Conservation (phyloP, 2,329 filamentous ascomycete species). For the Lizonia empirigonia region DNA sequence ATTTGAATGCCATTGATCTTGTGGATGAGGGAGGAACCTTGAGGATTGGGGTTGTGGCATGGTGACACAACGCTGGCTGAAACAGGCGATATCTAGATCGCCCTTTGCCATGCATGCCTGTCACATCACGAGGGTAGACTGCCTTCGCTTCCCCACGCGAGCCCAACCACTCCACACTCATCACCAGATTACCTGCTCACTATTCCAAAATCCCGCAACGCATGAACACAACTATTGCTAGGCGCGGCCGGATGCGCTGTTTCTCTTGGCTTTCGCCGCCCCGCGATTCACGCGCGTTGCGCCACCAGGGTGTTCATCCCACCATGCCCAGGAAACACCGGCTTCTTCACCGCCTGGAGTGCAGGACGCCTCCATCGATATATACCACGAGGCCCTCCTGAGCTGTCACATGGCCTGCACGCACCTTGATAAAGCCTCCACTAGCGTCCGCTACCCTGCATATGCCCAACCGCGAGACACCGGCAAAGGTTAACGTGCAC, state of each 20-base stretch:
- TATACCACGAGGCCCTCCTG: conserved; percentile 9
- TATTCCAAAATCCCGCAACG: neutral
- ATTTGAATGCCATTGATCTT: neutral
- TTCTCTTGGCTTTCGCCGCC: conserved; percentile 16
- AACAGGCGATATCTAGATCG: neutral
- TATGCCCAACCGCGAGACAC: conserved; percentile 12
- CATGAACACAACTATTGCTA: conserved; percentile 2
- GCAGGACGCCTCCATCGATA: conserved; percentile 1
- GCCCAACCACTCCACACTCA: conserved; percentile 3
- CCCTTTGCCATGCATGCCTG: neutral
- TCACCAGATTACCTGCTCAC: neutral
- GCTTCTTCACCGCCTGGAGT: conserved; percentile 12
- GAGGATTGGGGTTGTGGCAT: neutral
- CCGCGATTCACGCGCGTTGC: conserved; percentile 14
- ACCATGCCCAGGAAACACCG: conserved; percentile 5
- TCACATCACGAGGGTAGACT: conserved; percentile 1
- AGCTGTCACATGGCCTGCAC: conserved; percentile 18
- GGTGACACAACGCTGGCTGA: conserved; percentile 5
- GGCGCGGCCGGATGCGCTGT: conserved; percentile 6
- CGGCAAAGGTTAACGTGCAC: too few relatives aligned
- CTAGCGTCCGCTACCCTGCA: conserved; percentile 18
- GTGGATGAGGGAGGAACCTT: neutral
- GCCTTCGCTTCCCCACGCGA: neutral
- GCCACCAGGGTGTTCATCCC: conserved; percentile 15
- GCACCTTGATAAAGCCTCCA: conserved; percentile 11